Percentiles rank a stretch among this genome's conserved stretches.
These are phyloP conservation scores for Penstemon davidsonii DNA, from an alignment of 257 asterid genomes.

Conservation along the genomic window DNA sequence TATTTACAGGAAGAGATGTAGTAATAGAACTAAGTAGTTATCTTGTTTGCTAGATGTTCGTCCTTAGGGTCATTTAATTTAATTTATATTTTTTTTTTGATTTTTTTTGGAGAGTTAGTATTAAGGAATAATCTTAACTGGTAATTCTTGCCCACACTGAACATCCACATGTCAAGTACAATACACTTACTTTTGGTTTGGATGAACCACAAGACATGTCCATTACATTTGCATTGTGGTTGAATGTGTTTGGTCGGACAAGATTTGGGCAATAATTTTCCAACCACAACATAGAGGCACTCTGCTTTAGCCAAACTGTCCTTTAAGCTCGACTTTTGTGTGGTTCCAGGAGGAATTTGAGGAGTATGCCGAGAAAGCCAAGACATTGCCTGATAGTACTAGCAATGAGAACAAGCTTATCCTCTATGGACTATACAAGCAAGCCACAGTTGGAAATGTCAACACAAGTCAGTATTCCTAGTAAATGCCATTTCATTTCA, in stretches of 20 bases:
- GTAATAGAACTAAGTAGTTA: not conserved
- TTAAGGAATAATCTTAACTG: not conserved
- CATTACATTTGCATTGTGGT: not conserved
- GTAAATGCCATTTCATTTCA: not conserved
- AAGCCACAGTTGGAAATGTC: slow-evolving; percentile 72
- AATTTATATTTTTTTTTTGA: not conserved
- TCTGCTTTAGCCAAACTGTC: too few species aligned
- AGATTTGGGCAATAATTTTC: too few species aligned
- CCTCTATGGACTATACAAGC: slow-evolving; percentile 86
- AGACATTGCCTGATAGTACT: slow-evolving; percentile 74
- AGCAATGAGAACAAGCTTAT: slow-evolving; percentile 70
- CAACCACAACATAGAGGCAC: too few species aligned
- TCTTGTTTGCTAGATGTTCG: not conserved
- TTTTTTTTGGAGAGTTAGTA: not conserved
- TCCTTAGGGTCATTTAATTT: not conserved
- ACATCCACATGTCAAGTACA: too few species aligned
- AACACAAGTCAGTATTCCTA: slow-evolving; percentile 60
- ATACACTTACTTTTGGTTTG: too few species aligned
- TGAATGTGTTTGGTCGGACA: too few species aligned
- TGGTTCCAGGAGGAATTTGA: slow-evolving; percentile 84
- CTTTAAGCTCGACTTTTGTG: not conserved
- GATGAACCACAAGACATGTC: too few species aligned
- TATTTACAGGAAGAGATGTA: not conserved
- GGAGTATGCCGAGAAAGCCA: slow-evolving; percentile 80
- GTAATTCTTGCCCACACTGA: not conserved